These are phyloP conservation scores for Fusarium sp. DNA, from an alignment of 2,329 filamentous ascomycete species.

Conservation along the genomic window DNA sequence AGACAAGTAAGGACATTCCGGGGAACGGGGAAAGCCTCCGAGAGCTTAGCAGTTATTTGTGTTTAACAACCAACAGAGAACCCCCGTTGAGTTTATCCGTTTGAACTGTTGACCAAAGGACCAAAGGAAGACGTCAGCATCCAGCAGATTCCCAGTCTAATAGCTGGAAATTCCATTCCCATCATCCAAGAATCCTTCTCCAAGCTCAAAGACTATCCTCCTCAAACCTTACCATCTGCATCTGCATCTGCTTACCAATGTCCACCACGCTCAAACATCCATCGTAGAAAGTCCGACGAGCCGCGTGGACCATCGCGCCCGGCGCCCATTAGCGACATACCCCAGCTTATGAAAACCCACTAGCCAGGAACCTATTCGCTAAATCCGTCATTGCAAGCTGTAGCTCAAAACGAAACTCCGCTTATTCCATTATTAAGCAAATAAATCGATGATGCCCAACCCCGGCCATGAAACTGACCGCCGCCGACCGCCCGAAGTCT, in stretches of 20 bases:
- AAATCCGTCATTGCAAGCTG: neutral
- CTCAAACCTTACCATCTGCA: neutral
- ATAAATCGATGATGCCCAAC: constrained; percentile 25
- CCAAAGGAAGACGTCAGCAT: no score
- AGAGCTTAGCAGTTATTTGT: no score
- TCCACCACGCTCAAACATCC: neutral
- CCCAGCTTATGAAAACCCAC: neutral
- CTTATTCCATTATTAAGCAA: constrained; percentile 32
- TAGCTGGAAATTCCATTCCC: no score
- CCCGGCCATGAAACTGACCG: neutral
- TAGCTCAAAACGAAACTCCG: constrained; percentile 5
- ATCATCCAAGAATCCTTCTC: no score
- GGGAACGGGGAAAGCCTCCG: no score
- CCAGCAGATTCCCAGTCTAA: no score
- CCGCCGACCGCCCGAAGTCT: constrained; percentile 25
- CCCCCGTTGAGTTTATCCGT: no score
- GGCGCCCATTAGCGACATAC: neutral
- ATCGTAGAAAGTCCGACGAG: neutral
- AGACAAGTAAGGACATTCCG: no score
- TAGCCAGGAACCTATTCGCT: neutral
- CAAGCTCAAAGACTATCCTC: neutral
- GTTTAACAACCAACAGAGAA: no score
- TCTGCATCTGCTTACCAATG: neutral
- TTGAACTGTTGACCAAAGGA: no score
- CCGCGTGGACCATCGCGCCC: neutral